phyloP scores from a whole-genome alignment of 352 stramenopile genomes.

The Bremia lactucae region DNA sequence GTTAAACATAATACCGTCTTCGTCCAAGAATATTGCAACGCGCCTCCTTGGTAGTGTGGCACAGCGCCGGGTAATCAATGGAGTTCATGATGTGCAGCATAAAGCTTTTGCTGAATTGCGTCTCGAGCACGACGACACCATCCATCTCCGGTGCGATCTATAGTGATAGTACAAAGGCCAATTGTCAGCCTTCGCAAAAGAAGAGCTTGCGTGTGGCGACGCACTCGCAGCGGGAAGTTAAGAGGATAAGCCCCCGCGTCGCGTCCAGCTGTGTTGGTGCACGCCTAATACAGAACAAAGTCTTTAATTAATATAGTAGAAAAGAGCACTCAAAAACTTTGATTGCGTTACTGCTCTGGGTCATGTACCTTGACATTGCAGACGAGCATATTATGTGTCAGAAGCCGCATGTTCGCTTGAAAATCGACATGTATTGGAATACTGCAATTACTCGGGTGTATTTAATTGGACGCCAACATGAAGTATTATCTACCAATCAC shows the following conservation, averaged over 20 bases:
- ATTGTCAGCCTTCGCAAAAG: neutral
- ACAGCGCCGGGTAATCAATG: slow-evolving; percentile 75
- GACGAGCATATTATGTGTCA: slow-evolving; percentile 84
- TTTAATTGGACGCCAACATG: slow-evolving; percentile 10
- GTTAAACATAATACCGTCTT: neutral
- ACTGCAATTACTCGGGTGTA: slow-evolving; percentile 5
- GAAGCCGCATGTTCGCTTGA: slow-evolving; percentile 50
- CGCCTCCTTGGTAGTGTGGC: slow-evolving; percentile 66
- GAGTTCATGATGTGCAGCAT: slow-evolving; percentile 82
- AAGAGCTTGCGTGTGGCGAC: neutral
- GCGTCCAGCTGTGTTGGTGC: slow-evolving; percentile 57
- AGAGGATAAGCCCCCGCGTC: slow-evolving; percentile 45
- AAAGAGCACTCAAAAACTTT: no score
- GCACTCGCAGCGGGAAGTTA: slow-evolving; percentile 73
- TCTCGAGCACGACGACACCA: slow-evolving; percentile 67
- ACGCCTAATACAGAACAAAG: slow-evolving; percentile 32
- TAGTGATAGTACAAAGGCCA: neutral
- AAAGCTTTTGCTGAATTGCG: slow-evolving; percentile 73
- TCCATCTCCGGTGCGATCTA: slow-evolving; percentile 73
- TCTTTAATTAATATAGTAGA: no score
- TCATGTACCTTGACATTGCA: slow-evolving; percentile 68
- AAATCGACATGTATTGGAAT: no score
- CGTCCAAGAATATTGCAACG: neutral
- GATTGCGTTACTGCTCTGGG: neutral
- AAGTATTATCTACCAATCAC: slow-evolving; percentile 21